Conservation (phyloP, 495 filamentous ascomycete species). For the Tuber calosporum region DNA sequence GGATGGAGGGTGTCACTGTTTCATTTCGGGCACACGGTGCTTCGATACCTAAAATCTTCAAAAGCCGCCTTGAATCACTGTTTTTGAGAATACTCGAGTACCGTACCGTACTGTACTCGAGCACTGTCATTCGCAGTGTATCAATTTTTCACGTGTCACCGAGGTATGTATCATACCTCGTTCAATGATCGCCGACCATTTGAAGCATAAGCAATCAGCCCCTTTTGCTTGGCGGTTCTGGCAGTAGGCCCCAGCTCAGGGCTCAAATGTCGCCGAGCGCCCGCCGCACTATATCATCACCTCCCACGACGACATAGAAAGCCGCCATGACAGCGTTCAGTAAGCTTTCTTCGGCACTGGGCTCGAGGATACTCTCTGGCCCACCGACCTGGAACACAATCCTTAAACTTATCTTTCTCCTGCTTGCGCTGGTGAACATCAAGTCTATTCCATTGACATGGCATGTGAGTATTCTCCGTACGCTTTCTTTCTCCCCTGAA, state of each 20-base stretch:
- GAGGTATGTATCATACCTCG: background rate
- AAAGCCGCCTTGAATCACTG: background rate
- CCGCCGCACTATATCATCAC: background rate
- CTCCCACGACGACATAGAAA: background rate
- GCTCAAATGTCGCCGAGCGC: background rate
- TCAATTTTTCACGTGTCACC: conserved; percentile 1
- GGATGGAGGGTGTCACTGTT: background rate
- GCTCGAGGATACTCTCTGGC: background rate
- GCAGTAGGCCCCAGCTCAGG: background rate
- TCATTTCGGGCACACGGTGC: background rate
- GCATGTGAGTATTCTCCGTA: conserved; percentile 53
- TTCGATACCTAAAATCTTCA: background rate
- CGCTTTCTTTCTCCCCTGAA: background rate
- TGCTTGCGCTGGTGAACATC: conserved; percentile 55
- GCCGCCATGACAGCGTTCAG: conserved; percentile 24
- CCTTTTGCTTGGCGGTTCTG: background rate
- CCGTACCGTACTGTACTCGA: too few species aligned
- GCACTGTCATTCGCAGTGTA: background rate
- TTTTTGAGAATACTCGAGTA: background rate
- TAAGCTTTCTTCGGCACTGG: conserved; percentile 15
- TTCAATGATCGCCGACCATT: background rate
- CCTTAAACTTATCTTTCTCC: conserved; percentile 38
- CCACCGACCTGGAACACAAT: conserved; percentile 19
- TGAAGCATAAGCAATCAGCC: background rate
- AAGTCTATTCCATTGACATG: conserved; percentile 70